phyloP scores from a whole-genome alignment of 78 protist genomes.

The Chrysochromulina parva region DNA sequence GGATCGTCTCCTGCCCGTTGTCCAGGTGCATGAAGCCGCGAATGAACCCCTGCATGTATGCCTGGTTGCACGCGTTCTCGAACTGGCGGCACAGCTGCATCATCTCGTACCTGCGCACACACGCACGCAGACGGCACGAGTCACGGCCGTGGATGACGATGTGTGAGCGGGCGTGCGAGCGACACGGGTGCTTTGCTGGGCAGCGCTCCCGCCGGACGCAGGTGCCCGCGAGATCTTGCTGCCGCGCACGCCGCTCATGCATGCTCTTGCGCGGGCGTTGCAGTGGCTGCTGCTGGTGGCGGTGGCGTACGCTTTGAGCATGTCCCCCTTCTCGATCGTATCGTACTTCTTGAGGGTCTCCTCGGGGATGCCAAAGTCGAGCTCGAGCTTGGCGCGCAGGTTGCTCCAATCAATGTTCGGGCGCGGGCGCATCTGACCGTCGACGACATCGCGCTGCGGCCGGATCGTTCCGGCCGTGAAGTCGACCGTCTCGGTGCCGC shows the following conservation, averaged over 20 bases:
- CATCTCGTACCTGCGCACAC: background rate
- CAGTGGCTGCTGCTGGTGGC: no score
- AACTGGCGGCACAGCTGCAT: constrained; percentile 50
- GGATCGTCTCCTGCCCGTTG: constrained; percentile 53
- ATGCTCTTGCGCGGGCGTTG: no score
- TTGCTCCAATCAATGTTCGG: background rate
- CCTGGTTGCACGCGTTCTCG: constrained; percentile 52
- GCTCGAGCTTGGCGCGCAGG: background rate
- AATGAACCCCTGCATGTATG: constrained; percentile 29
- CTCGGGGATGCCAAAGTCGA: background rate
- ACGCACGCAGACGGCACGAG: no score
- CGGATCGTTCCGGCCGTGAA: background rate
- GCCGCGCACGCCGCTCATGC: no score
- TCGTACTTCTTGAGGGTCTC: background rate
- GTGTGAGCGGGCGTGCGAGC: no score
- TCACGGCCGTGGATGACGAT: no score
- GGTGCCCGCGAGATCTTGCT: no score
- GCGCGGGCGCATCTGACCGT: constrained; percentile 15
- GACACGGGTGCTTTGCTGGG: no score
- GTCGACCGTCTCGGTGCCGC: constrained; percentile 2
- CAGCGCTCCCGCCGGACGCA: no score
- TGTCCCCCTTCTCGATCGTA: background rate
- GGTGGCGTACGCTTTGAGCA: background rate
- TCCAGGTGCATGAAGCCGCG: constrained; percentile 52
- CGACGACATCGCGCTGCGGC: background rate